Evolutionary conservation across 1,139 yeast species (phyloP), one percentile per base, ranked within the genome.

Genomic region (Pichia sp.): DNA sequence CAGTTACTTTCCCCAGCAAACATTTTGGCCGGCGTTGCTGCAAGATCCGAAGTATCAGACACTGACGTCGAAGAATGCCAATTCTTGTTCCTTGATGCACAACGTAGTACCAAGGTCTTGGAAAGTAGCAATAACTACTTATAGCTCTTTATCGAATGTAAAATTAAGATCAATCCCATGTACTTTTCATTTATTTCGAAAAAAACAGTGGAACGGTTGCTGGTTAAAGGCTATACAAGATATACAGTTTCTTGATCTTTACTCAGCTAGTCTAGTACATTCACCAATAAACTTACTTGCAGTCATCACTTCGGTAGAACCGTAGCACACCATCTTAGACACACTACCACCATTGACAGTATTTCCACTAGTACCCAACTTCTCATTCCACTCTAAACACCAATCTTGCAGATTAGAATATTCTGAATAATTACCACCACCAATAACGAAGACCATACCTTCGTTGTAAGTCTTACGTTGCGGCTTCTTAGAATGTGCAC

Each of bases 361-460:
- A 18, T n/a, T 18, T n/a, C 14, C 14, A 11, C 11, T 11, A 6
- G 10, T n/a, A 21, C 24, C 18, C 8, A 11, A 33, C 18, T 20
- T 38, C 16, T 32, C 16, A 59, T 52, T 53, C 31, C 42, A 37
- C 5, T 47, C 48, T 30, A 46, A 63, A 53, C 79, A 80, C 93
- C 95, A 88, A 57, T 91, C 96, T 59, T 85, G 94, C 50, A 91
- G 69, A 54, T 88, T 88, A 46, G 88, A 94, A 56, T 91, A 91
- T 61, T 91, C 99, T 47, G 85, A 65, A 55, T 87, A 91, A 58
- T 85, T 88, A 32, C 97, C 98, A 23, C 98, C 98, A 16, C 98
- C 99, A 41, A 93, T 88, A 34, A 87, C 84, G 58, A 91, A 93
- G 14, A 91, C 94, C 38, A 85, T 64, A 3, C 94, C 77, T 48